phyloP scores from a whole-genome alignment of 2,329 filamentous ascomycete genomes.

The Trichoderma pleuroti region DNA sequence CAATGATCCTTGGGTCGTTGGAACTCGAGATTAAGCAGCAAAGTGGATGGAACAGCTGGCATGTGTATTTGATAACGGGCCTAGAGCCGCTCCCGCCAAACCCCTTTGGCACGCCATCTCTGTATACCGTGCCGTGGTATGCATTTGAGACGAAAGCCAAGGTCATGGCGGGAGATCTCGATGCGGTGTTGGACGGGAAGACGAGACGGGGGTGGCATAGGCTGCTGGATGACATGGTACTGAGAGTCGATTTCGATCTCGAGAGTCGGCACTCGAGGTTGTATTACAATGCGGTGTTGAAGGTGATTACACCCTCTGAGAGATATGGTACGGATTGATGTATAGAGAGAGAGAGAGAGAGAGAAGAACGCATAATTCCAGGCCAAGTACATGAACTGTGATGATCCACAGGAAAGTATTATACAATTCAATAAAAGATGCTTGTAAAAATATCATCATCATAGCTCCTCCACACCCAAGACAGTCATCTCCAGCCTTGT shows the following conservation, averaged over 20 bases:
- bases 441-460: background rate
- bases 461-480: background rate
- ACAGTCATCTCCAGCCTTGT: conserved; percentile 32
- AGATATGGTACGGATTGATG: background rate
- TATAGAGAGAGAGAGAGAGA: too few species aligned
- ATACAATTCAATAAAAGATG: background rate
- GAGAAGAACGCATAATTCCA: background rate
- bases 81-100: conserved; percentile 28
- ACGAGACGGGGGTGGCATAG: background rate
- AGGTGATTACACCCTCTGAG: background rate
- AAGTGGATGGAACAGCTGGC: conserved; percentile 8
- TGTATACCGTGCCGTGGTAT: conserved; percentile 30
- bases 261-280: conserved; percentile 28
- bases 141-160: conserved; percentile 25
- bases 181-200: background rate
- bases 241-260: conserved; percentile 22
- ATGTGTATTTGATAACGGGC: conserved; percentile 25
- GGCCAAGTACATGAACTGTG: background rate
- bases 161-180: conserved; percentile 22
- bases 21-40: conserved; percentile 22
- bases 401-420: background rate
- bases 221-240: background rate
- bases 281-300: conserved; percentile 26
- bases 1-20: conserved; percentile 26
- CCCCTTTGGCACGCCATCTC: conserved; percentile 27